Conservation (phyloP, 176 grass and related monocot species). For the Cocos nucifera region DNA sequence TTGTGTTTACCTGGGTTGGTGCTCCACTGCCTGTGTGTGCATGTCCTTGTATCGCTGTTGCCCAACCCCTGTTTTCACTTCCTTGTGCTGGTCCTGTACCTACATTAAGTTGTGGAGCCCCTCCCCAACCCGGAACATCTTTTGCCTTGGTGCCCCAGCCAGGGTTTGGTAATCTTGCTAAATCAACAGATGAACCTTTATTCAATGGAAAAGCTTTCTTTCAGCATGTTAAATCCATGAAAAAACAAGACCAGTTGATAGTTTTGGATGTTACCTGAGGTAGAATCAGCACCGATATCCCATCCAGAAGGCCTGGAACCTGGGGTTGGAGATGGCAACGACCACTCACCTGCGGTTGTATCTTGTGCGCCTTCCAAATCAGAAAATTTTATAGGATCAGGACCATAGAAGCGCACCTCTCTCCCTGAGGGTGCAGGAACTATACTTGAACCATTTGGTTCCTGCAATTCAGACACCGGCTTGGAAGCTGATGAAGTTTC, state of each 20-base stretch:
- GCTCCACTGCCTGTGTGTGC: neutral
- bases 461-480: conserved; percentile 31
- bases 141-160: neutral
- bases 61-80: neutral
- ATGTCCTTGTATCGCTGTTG: neutral
- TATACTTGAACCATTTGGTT: conserved; percentile 36
- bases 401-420: conserved; percentile 56
- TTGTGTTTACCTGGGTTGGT: neutral
- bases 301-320: conserved; percentile 30
- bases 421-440: conserved; percentile 45
- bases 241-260: neutral
- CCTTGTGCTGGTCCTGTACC: no score
- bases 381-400: conserved; percentile 46
- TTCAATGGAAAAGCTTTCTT: neutral
- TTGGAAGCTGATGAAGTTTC: conserved; percentile 5
- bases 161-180: neutral
- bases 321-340: conserved; percentile 65
- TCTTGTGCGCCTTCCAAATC: conserved; percentile 52
- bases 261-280: conserved; percentile 36
- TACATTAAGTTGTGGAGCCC: no score
- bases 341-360: conserved; percentile 48
- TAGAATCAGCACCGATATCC: conserved; percentile 18
- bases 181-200: conserved; percentile 1
- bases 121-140: neutral
- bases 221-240: neutral